phyloP scores from a whole-genome alignment of 345 rosid genomes.

The Acer campestre region DNA sequence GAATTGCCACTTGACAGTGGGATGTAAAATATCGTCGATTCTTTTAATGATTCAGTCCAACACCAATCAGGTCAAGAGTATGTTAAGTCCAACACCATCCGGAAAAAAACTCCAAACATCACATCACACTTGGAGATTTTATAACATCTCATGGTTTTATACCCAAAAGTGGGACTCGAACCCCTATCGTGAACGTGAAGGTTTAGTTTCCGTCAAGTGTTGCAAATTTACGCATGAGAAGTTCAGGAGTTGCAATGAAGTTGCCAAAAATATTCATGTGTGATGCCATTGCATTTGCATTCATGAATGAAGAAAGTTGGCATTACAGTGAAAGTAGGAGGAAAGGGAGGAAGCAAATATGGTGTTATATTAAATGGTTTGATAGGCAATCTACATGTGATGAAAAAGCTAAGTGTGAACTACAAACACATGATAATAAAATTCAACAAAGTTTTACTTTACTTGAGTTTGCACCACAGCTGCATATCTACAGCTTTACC shows the following conservation, averaged over 20 bases:
- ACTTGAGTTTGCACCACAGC: background rate
- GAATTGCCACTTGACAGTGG: background rate
- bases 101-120: no score
- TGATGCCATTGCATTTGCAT: constrained; percentile 1
- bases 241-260: background rate
- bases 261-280: background rate
- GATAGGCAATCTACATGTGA: constrained; percentile 11
- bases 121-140: no score
- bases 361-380: background rate
- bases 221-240: background rate
- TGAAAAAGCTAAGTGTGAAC: constrained; percentile 3
- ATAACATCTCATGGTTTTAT: no score
- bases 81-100: no score
- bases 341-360: background rate
- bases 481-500: constrained; percentile 77
- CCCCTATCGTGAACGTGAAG: no score
- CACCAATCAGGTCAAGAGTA: no score
- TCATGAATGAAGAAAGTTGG: background rate
- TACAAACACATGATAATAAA: constrained; percentile 4
- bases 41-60: background rate
- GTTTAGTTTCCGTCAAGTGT: no score
- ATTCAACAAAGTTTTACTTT: constrained; percentile 23
- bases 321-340: background rate
- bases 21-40: background rate
- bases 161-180: no score